Conservation (phyloP, 83 land plant genomes). For the Thuja plicata region DNA sequence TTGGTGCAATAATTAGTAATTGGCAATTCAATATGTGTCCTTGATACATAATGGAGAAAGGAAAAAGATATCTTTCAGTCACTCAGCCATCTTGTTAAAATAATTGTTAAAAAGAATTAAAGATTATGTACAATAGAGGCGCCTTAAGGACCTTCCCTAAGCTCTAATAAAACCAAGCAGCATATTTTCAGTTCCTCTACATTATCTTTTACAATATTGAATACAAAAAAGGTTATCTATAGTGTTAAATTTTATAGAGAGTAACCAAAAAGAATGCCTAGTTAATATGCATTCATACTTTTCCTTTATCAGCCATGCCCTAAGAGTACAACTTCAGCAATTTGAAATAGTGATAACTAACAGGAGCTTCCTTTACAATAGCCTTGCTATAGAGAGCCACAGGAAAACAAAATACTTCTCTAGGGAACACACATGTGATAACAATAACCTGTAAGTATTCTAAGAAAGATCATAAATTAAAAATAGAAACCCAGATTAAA, state of each 20-base stretch:
- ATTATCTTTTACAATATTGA: neutral
- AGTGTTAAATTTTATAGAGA: neutral
- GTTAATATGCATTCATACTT: neutral
- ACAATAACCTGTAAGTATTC: too few relatives aligned
- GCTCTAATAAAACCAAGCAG: neutral
- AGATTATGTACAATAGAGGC: neutral
- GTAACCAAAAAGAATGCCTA: neutral
- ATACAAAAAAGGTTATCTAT: neutral
- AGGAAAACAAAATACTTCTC: neutral
- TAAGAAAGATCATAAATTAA: neutral
- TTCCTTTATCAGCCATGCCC: neutral
- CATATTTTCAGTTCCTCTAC: neutral
- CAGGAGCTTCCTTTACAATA: neutral
- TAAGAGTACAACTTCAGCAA: neutral
- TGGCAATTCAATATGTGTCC: neutral
- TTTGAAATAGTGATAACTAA: neutral
- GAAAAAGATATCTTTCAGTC: neutral
- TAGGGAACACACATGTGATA: neutral
- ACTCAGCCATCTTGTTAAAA: neutral
- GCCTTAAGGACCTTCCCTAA: neutral
- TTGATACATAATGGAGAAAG: neutral
- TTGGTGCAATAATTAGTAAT: neutral
- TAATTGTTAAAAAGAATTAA: neutral
- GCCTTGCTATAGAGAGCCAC: neutral
- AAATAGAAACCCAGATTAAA: neutral